phyloP scores from a whole-genome alignment of 2,329 filamentous ascomycete species.

The Karstenula rhodostoma region DNA sequence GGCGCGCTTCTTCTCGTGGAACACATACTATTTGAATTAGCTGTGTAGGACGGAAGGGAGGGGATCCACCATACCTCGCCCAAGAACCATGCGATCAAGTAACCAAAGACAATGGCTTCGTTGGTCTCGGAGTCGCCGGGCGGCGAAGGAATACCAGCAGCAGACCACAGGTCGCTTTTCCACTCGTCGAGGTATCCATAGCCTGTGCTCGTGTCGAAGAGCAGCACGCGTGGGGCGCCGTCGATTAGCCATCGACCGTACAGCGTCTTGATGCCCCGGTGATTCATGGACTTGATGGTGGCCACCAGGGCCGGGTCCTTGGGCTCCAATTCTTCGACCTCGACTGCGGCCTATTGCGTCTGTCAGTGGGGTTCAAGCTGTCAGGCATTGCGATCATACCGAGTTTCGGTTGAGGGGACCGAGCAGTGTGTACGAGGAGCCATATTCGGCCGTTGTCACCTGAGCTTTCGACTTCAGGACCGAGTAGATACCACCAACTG shows the following conservation, averaged over 20 bases:
- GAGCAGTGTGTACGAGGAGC: conserved; percentile 93
- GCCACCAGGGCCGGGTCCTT: conserved; percentile 78
- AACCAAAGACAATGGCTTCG: conserved; percentile 96
- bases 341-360: conserved; percentile 80
- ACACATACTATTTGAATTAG: conserved; percentile 70
- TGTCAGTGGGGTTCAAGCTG: conserved; percentile 23
- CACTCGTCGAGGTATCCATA: conserved; percentile 94
- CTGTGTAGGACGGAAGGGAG: neutral
- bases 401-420: conserved; percentile 92
- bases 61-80: conserved; percentile 76
- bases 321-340: conserved; percentile 92
- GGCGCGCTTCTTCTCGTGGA: conserved; percentile 87
- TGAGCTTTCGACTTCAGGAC: conserved; percentile 99
- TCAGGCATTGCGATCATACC: conserved; percentile 61
- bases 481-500: conserved; percentile 98
- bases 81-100: conserved; percentile 96
- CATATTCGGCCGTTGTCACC: conserved; percentile 98
- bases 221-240: conserved; percentile 88
- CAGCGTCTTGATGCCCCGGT: conserved; percentile 85
- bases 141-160: conserved; percentile 91
- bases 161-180: conserved; percentile 95
- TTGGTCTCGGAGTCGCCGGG: conserved; percentile 94
- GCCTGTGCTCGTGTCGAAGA: conserved; percentile 94
- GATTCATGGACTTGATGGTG: conserved; percentile 91
- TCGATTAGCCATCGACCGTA: conserved; percentile 99